Evolutionary conservation across 2,329 filamentous ascomycete species (phyloP).

Genomic region (Beauveria bassiana): DNA sequence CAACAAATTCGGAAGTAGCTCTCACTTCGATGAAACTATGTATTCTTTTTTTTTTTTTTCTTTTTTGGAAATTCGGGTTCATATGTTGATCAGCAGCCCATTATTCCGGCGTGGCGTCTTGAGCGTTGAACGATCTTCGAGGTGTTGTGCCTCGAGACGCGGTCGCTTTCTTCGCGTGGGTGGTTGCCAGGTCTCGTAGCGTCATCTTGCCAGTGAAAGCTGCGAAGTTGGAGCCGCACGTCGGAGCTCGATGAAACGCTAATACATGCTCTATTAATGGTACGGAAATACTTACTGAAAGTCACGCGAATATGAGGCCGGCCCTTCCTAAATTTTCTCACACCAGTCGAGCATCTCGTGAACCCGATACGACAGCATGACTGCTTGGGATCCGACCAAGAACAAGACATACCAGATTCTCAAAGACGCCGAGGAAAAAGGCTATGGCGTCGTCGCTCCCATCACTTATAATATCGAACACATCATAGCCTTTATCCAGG

Average conservation of each 20-base stretch:
- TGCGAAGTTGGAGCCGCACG: too few relatives aligned
- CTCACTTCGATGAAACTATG: background rate
- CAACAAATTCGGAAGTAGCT: too few relatives aligned
- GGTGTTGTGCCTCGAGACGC: background rate
- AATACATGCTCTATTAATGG: too few relatives aligned
- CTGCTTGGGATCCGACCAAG: slow-evolving; percentile 16
- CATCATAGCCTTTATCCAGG: slow-evolving; percentile 58
- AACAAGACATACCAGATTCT: slow-evolving; percentile 35
- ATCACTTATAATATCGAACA: slow-evolving; percentile 64
- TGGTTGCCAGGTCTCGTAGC: background rate
- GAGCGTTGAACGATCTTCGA: background rate
- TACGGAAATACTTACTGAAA: too few relatives aligned
- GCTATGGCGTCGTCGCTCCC: slow-evolving; percentile 45
- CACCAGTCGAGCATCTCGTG: background rate
- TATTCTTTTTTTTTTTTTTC: too few relatives aligned
- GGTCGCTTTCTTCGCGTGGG: background rate
- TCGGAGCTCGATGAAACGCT: too few relatives aligned
- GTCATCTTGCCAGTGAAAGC: too few relatives aligned
- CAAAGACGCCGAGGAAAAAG: slow-evolving; percentile 40
- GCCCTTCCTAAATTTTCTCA: background rate
- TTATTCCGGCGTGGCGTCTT: background rate
- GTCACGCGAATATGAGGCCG: background rate
- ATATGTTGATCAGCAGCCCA: background rate
- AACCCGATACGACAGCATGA: slow-evolving; percentile 12
- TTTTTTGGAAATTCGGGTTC: background rate